Evolutionary conservation across 2,329 filamentous ascomycete genomes (phyloP).

Genomic region (Pyricularia pennisetigena): DNA sequence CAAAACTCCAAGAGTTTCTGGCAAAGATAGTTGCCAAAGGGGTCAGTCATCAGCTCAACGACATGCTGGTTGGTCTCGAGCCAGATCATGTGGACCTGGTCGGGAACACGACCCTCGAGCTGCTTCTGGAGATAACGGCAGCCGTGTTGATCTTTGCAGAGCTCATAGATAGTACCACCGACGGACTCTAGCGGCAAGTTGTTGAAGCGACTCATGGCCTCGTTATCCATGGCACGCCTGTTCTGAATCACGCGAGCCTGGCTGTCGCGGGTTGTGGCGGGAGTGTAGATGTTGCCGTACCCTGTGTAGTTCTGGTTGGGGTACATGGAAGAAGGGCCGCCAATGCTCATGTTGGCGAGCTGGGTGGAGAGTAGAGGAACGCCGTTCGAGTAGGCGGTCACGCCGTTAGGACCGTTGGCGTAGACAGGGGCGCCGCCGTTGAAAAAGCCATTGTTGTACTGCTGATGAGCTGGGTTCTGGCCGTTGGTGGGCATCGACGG

Average conservation of each 20-base stretch:
- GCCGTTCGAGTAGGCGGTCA: conserved; percentile 26
- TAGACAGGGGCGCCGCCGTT: conserved; percentile 22
- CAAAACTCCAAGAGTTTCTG: conserved; percentile 96
- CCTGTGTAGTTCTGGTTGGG: conserved; percentile 46
- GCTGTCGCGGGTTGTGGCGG: conserved; percentile 56
- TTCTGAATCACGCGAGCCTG: conserved; percentile 67
- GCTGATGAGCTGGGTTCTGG: conserved; percentile 13
- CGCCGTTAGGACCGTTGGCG: conserved; percentile 17
- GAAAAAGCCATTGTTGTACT: conserved; percentile 19
- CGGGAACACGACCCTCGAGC: conserved; percentile 76
- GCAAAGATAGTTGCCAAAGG: conserved; percentile 97
- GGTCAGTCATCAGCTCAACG: conserved; percentile 96
- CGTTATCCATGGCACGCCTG: conserved; percentile 64
- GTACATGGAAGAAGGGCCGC: conserved; percentile 37
- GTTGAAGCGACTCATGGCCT: conserved; percentile 72
- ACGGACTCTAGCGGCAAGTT: conserved; percentile 76
- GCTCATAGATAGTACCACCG: conserved; percentile 71
- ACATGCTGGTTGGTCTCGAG: conserved; percentile 88
- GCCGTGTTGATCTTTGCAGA: conserved; percentile 97
- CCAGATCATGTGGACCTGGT: conserved; percentile 88
- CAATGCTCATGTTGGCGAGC: conserved; percentile 57
- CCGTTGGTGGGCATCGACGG: not conserved
- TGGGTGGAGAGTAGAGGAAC: conserved; percentile 57
- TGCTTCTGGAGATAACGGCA: conserved; percentile 97
- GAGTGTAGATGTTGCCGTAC: conserved; percentile 42